Conservation (phyloP, 2,329 filamentous ascomycete species). For the Penicillium sp. region DNA sequence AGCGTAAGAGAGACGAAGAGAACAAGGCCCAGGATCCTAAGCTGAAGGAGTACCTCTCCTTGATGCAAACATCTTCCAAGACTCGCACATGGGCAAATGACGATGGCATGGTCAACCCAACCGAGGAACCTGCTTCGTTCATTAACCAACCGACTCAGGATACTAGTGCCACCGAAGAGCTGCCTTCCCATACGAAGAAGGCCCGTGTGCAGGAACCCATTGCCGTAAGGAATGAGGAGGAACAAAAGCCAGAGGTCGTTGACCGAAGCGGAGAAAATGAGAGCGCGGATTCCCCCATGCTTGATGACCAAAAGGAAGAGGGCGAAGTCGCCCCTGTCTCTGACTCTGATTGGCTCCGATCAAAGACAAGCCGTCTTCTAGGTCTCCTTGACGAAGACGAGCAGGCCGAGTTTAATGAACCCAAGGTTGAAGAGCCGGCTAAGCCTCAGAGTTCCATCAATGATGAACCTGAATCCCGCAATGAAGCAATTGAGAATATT, state of each 20-base stretch:
- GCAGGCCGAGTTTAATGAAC: constrained; percentile 43
- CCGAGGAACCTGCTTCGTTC: constrained; percentile 22
- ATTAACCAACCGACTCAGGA: constrained; percentile 28
- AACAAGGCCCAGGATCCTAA: constrained; percentile 74
- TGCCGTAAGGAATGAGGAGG: not conserved
- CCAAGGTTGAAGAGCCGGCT: constrained; percentile 17
- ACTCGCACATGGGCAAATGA: constrained; percentile 67
- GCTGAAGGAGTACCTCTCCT: constrained; percentile 80
- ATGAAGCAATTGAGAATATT: constrained; percentile 22
- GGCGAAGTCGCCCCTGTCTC: constrained; percentile 51
- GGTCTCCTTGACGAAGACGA: constrained; percentile 77
- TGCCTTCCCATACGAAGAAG: constrained; percentile 48
- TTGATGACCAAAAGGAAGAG: constrained; percentile 24
- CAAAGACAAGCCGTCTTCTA: constrained; percentile 81
- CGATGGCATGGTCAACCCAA: constrained; percentile 41
- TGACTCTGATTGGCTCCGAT: constrained; percentile 90
- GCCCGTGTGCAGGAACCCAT: constrained; percentile 59
- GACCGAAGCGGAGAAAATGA: constrained; percentile 28
- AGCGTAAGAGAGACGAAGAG: constrained; percentile 53
- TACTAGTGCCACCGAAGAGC: constrained; percentile 30
- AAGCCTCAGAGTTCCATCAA: constrained; percentile 12
- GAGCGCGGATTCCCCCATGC: constrained; percentile 17
- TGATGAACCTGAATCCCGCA: constrained; percentile 29
- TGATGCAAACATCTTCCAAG: constrained; percentile 74
- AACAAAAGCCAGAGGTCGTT: constrained; percentile 30